phyloP scores from a whole-genome alignment of 2,329 filamentous ascomycete species.

The Calonectria naviculata region DNA sequence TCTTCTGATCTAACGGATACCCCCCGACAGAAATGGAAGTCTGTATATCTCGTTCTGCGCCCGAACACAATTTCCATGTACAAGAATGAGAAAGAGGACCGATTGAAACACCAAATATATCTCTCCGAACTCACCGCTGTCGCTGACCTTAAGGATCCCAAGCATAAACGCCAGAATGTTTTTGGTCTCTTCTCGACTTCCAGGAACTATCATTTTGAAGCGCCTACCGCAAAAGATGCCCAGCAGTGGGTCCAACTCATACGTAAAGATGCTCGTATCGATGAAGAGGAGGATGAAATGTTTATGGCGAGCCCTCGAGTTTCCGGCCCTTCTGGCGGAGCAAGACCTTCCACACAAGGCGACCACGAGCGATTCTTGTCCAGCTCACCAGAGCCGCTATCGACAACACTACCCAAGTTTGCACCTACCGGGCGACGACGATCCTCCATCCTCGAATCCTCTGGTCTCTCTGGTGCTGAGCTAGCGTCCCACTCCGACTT shows the following conservation, averaged over 20 bases:
- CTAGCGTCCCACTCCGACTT: slow-evolving; percentile 88
- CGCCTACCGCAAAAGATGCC: slow-evolving; percentile 77
- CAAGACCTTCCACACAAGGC: slow-evolving; percentile 34
- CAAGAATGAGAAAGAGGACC: slow-evolving; percentile 90
- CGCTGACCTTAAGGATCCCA: slow-evolving; percentile 87
- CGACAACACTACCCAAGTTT: slow-evolving; percentile 48
- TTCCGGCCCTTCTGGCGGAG: slow-evolving; percentile 55
- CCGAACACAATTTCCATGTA: slow-evolving; percentile 93
- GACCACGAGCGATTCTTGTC: slow-evolving; percentile 59
- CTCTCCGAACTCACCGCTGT: slow-evolving; percentile 93
- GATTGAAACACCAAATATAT: slow-evolving; percentile 87
- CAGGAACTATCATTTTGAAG: slow-evolving; percentile 92
- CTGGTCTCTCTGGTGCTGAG: slow-evolving; percentile 71
- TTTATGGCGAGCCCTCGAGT: slow-evolving; percentile 75
- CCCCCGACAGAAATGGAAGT: slow-evolving; percentile 82
- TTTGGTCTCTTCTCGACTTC: slow-evolving; percentile 94
- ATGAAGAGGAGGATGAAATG: slow-evolving; percentile 90
- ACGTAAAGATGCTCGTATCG: slow-evolving; percentile 81
- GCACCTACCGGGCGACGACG: slow-evolving; percentile 57
- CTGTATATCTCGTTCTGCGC: slow-evolving; percentile 87
- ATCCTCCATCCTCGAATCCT: slow-evolving; percentile 74
- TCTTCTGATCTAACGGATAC: slow-evolving; percentile 31
- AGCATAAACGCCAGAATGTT: slow-evolving; percentile 85
- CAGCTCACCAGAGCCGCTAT: slow-evolving; percentile 71
- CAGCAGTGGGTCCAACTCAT: slow-evolving; percentile 89